Percentiles rank a stretch among this genome's conserved stretches.
These are phyloP conservation scores for Phytopythium cucurbitacearum DNA, from an alignment of 352 stramenopile genomes.

Conservation along the genomic window DNA sequence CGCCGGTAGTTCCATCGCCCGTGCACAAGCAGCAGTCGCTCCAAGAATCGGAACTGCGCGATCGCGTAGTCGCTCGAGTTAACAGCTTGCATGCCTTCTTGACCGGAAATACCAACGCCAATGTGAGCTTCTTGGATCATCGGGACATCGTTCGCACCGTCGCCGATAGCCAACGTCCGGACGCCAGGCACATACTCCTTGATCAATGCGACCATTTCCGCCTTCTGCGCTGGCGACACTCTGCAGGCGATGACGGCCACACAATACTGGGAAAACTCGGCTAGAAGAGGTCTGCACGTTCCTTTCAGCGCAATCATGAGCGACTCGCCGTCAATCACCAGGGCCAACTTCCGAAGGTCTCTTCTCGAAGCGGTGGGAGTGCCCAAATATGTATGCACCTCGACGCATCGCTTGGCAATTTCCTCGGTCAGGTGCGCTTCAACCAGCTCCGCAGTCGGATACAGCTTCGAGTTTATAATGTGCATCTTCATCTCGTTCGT, in stretches of 20 bases:
- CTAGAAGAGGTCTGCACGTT: constrained; percentile 34
- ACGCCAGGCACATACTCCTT: constrained; percentile 68
- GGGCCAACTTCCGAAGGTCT: constrained; percentile 48
- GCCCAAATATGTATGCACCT: constrained; percentile 47
- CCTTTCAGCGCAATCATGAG: constrained; percentile 50
- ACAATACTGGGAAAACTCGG: constrained; percentile 75
- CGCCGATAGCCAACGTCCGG: constrained; percentile 87
- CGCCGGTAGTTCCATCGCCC: constrained; percentile 90
- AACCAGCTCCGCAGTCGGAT: constrained; percentile 38
- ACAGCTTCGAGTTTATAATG: constrained; percentile 57
- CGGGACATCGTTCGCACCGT: constrained; percentile 94
- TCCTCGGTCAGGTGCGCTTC: constrained; percentile 44
- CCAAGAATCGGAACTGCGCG: constrained; percentile 89
- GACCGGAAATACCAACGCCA: constrained; percentile 88
- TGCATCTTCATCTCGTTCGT: constrained; percentile 79
- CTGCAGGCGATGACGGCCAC: constrained; percentile 87
- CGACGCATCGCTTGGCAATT: constrained; percentile 32
- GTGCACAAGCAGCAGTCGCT: constrained; percentile 89
- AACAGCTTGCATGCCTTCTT: constrained; percentile 91
- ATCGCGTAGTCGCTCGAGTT: constrained; percentile 94
- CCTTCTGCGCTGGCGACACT: constrained; percentile 85
- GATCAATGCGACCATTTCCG: constrained; percentile 78
- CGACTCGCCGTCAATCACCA: constrained; percentile 81
- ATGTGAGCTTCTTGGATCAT: constrained; percentile 94
- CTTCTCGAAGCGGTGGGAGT: constrained; percentile 32